Conservation (phyloP, 495 filamentous ascomycete genomes). For the Neurospora intermedia region DNA sequence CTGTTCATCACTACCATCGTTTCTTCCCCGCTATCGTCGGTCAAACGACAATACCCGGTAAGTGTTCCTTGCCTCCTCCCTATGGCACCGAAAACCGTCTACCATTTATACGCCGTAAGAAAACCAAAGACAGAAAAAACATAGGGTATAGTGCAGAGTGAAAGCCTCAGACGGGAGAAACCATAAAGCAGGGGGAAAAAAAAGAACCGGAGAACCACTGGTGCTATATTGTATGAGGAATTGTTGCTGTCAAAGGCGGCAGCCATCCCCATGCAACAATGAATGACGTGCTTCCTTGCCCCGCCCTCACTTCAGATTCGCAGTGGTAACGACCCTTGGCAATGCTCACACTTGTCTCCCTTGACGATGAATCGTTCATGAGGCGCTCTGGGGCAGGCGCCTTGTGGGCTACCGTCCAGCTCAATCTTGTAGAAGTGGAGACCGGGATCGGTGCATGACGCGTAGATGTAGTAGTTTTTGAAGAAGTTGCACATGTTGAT, state of each 20-base stretch:
- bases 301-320: not conserved
- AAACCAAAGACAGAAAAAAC: not conserved
- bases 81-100: not conserved
- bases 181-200: not conserved
- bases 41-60: not conserved
- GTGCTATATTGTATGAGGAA: not conserved
- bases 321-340: not conserved
- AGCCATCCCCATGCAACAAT: not conserved
- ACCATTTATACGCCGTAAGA: not conserved
- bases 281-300: slow-evolving; percentile 5
- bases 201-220: not conserved
- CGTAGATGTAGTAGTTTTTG: slow-evolving; percentile 71
- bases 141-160: not conserved
- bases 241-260: not conserved
- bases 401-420: slow-evolving; percentile 51
- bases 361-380: slow-evolving; percentile 63
- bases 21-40: not conserved
- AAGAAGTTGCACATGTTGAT: slow-evolving; percentile 63
- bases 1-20: not conserved
- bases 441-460: slow-evolving; percentile 52
- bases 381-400: slow-evolving; percentile 52
- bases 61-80: not conserved
- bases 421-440: slow-evolving; percentile 59
- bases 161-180: not conserved
- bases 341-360: not conserved